These are phyloP conservation scores for Ceriops zippeliana DNA, from an alignment of 345 rosid genomes.

Conservation along the genomic window DNA sequence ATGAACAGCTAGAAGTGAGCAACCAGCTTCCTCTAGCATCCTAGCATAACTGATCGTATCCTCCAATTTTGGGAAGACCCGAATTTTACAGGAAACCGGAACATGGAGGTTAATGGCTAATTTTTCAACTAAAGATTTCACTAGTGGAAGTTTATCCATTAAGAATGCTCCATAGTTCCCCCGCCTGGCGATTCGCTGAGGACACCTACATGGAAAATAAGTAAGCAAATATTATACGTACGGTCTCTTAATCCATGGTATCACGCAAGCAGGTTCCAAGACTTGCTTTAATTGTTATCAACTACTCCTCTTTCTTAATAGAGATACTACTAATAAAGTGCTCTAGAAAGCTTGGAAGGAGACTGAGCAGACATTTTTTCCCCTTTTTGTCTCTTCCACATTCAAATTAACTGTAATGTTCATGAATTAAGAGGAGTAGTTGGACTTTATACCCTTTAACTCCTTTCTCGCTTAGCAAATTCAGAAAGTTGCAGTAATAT, in stretches of 20 bases:
- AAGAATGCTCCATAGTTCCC: constrained; percentile 93
- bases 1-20: constrained; percentile 86
- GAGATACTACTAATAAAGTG: neutral
- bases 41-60: constrained; percentile 78
- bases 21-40: constrained; percentile 96
- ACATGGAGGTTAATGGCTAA: constrained; percentile 56
- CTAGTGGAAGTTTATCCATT: constrained; percentile 92
- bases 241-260: neutral
- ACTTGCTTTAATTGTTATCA: neutral
- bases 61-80: constrained; percentile 64
- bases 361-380: neutral
- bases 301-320: neutral
- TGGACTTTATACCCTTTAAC: too few species aligned
- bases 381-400: neutral
- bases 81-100: constrained; percentile 89
- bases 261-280: neutral
- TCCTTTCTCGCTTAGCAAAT: too few species aligned
- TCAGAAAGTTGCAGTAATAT: too few species aligned
- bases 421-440: neutral
- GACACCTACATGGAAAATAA: constrained; percentile 52
- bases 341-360: too few species aligned
- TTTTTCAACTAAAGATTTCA: constrained; percentile 78
- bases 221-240: neutral
- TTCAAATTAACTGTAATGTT: neutral
- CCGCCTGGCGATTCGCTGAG: constrained; percentile 85